A percentile compares a stretch with the other conserved stretches of the same genome.
Evolutionary conservation across 371 early-diverging fungal species (phyloP).

Genomic region (Apophysomyces variabilis): DNA sequence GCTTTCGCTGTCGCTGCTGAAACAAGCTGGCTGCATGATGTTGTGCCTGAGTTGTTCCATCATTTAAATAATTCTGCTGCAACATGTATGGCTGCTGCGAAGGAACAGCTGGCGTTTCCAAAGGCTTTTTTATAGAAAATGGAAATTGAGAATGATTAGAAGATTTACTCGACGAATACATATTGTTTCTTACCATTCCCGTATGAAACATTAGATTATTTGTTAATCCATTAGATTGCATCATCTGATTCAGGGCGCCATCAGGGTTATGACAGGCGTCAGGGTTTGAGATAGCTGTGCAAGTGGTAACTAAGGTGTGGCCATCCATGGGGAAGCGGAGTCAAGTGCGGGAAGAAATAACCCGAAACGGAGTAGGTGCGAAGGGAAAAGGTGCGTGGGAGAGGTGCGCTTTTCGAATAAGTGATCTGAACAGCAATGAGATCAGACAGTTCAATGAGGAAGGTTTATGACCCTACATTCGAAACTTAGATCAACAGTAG

Average conservation of each 20-base stretch:
- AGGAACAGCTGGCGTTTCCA: constrained; percentile 5
- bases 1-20: constrained; percentile 7
- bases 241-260: constrained; percentile 9
- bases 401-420: constrained; percentile 3
- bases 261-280: constrained; percentile 9
- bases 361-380: neutral
- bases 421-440: constrained; percentile 5
- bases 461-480: neutral
- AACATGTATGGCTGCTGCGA: constrained; percentile 7
- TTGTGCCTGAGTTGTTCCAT: constrained; percentile 9
- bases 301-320: constrained; percentile 3
- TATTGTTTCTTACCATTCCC: constrained; percentile 1
- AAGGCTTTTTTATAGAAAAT: neutral
- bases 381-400: neutral
- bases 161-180: neutral
- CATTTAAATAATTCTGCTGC: constrained; percentile 11
- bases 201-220: constrained; percentile 2
- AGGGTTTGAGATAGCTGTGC: neutral
- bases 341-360: constrained; percentile 3
- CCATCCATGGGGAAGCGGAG: constrained; percentile 9
- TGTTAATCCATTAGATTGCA: neutral
- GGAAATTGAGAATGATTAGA: neutral
- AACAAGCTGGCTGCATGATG: constrained; percentile 11
- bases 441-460: neutral
- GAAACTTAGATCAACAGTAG: constrained; percentile 1